Percentiles rank a stretch among this genome's conserved stretches.
Conservation (phyloP, 257 asterid species). For the Penstemon newberryi region DNA sequence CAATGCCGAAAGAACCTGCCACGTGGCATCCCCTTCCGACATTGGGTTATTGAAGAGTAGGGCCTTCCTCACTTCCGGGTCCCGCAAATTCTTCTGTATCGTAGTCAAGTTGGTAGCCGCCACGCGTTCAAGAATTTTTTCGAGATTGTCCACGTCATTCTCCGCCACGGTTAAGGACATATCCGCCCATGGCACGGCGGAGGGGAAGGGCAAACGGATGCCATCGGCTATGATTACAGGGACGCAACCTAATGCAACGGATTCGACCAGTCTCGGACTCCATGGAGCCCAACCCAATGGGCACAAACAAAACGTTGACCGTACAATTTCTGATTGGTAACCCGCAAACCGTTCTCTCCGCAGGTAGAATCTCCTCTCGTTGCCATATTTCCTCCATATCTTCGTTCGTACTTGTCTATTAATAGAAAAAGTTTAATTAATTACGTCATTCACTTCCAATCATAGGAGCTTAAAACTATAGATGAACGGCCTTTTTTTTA, state of each 20-base stretch:
- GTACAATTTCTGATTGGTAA: conserved; percentile 72
- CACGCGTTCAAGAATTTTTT: conserved; percentile 65
- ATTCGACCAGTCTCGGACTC: conserved; percentile 88
- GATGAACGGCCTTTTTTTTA: too few species aligned
- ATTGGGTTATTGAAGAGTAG: conserved; percentile 52
- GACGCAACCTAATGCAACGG: conserved; percentile 77
- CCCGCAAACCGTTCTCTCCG: conserved; percentile 64
- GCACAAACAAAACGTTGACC: conserved; percentile 77
- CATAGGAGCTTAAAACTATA: too few species aligned
- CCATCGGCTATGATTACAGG: conserved; percentile 87
- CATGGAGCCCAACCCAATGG: conserved; percentile 98
- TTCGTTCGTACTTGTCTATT: conserved; percentile 67
- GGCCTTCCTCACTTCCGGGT: conserved; percentile 49
- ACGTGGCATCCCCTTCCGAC: conserved; percentile 84
- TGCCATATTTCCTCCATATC: conserved; percentile 59
- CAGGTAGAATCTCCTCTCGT: conserved; percentile 63
- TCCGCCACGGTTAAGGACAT: conserved; percentile 78
- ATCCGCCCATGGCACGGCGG: conserved; percentile 71
- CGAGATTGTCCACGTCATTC: conserved; percentile 58
- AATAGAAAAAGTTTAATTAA: too few species aligned
- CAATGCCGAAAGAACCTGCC: conserved; percentile 57
- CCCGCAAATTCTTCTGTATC: conserved; percentile 66
- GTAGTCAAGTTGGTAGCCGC: conserved; percentile 56
- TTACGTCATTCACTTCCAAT: too few species aligned
- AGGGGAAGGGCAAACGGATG: conserved; percentile 63